Base-by-base conservation (phyloP, 2,329 filamentous ascomycete genomes). In the Penicillium sp. region DNA sequence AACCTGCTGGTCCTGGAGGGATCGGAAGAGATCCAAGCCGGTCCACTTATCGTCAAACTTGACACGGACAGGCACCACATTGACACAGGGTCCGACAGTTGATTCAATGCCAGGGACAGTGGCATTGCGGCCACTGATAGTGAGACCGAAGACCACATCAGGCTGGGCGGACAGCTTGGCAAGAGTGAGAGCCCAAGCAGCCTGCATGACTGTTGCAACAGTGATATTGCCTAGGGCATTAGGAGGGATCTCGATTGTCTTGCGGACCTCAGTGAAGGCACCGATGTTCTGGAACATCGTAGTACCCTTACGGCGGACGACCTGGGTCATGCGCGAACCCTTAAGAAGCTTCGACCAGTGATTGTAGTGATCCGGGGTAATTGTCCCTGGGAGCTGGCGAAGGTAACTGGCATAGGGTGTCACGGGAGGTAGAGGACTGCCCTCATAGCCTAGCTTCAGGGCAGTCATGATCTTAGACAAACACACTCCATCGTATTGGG, bases 401-500 rank as follows among this genome's bases (percentile, higher is more conserved):
- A 81, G 73, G 59, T 79, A 80, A 41, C 71, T 73, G 18, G 74
- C 74, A 62, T 78, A 81, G 0, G 77, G 75, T 3, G 70, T 62
- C 1, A 74, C 70, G 4, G 70, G 65, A 4, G 74, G 69, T 4
- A 74, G 59, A 10, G 72, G 65, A 18, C 66, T 69, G 6, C 72
- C 75, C 39, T 74, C 64, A 45, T 81, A 85, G 6, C 85, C 73
- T 0, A 77, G 75, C 3, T 80, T 81, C 38, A 88, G 79, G 62
- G 86, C 83, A 16, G 76, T 76, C 52, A 87, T 78, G 18, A 87
- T 77, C n/a, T 78, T 72, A 0, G 84, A 81, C 8, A 88, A 76
- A 58, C 82, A 87, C 21, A 88, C 84, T 57, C 85, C 85, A 58
- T 88, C 85, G 63, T 87, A 88, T 59, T 88, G 85, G 0, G 85